These are phyloP conservation scores for Pichia cephalocereana DNA, from an alignment of 805 yeast species.

Conservation along the genomic window DNA sequence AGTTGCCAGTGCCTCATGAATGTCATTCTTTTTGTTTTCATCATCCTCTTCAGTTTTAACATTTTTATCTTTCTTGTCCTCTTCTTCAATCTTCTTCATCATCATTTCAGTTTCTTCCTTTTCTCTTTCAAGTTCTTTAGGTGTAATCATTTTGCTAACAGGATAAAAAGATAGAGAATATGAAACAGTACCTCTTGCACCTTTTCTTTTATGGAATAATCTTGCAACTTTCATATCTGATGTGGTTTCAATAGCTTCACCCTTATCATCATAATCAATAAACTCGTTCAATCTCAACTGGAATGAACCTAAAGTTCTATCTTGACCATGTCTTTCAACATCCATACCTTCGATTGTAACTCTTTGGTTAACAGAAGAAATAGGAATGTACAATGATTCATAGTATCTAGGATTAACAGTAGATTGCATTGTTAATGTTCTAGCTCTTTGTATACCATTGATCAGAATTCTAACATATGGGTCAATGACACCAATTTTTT, in stretches of 20 bases:
- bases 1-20: slow-evolving; percentile 20
- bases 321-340: slow-evolving; percentile 67
- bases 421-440: slow-evolving; percentile 62
- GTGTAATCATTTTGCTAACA: slow-evolving; percentile 63
- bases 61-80: slow-evolving; percentile 19
- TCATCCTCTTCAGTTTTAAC: slow-evolving; percentile 15
- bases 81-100: slow-evolving; percentile 20
- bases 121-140: slow-evolving; percentile 60
- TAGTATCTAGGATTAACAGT: slow-evolving; percentile 79
- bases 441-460: slow-evolving; percentile 65
- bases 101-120: slow-evolving; percentile 23
- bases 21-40: slow-evolving; percentile 22
- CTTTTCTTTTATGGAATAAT: slow-evolving; percentile 57
- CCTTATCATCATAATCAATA: slow-evolving; percentile 59
- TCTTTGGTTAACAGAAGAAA: slow-evolving; percentile 75
- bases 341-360: slow-evolving; percentile 89
- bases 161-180: slow-evolving; percentile 83
- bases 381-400: slow-evolving; percentile 71
- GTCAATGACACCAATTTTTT: slow-evolving; percentile 82
- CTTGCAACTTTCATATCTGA: slow-evolving; percentile 49
- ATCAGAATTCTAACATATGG: slow-evolving; percentile 79
- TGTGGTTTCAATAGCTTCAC: slow-evolving; percentile 50
- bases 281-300: slow-evolving; percentile 59
- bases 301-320: slow-evolving; percentile 80
- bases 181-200: slow-evolving; percentile 73